Conservation (phyloP, 768 basidiomycete species). For the Calocybe gangraenosa region DNA sequence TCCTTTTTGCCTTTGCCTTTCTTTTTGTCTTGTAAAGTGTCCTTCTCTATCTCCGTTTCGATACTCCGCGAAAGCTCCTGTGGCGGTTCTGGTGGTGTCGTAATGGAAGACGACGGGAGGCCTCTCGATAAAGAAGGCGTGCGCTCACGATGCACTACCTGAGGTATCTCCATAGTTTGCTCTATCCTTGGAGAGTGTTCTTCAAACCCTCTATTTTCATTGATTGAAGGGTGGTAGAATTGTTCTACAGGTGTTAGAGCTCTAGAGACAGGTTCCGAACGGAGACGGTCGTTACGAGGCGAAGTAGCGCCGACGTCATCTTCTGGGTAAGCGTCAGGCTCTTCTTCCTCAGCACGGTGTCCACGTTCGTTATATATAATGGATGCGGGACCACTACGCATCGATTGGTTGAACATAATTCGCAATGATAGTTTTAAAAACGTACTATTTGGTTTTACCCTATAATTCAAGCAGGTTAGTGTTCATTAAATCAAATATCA, state of each 20-base stretch:
- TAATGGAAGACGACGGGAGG: constrained; percentile 11
- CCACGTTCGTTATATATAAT: constrained; percentile 83
- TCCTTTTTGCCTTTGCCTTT: constrained; percentile 26
- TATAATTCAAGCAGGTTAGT: no score
- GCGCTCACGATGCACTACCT: constrained; percentile 5
- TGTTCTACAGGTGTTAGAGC: constrained; percentile 40
- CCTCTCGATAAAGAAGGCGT: constrained; percentile 13
- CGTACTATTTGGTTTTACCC: constrained; percentile 74
- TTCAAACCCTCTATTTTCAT: constrained; percentile 22
- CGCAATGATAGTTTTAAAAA: no score
- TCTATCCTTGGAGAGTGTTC: constrained; percentile 7
- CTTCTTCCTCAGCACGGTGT: constrained; percentile 69
- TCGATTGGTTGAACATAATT: constrained; percentile 2
- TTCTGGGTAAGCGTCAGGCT: constrained; percentile 59
- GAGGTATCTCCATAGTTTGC: constrained; percentile 6
- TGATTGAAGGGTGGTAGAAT: constrained; percentile 15
- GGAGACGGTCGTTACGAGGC: constrained; percentile 34
- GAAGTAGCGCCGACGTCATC: constrained; percentile 45
- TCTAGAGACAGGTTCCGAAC: constrained; percentile 48
- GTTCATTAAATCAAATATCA: constrained; percentile 1
- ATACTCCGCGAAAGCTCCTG: constrained; percentile 17
- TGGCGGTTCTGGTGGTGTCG: constrained; percentile 11
- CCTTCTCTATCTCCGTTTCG: constrained; percentile 8
- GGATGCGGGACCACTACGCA: constrained; percentile 66
- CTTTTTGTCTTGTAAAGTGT: constrained; percentile 8